Evolutionary conservation across 805 yeast genomes (phyloP), one percentile per base, ranked within the genome.

Genomic region (Candida krabiensis): DNA sequence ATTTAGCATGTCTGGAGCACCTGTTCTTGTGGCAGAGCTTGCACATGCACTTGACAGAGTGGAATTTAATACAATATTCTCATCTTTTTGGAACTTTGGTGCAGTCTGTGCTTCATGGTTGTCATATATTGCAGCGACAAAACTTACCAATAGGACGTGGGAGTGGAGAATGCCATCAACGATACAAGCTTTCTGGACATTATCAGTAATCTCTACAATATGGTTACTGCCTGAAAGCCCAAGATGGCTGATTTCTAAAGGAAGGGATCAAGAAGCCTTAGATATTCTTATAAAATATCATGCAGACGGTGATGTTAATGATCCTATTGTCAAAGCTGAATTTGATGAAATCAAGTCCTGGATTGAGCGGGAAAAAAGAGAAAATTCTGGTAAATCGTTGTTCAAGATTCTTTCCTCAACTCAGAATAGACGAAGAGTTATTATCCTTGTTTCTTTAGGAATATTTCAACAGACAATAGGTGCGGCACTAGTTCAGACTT

Each of bases 161-260:
- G 56, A 66, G 23, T 75, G 80, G 80, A 69, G 75, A 58, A 60
- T 74, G 40, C 80, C 80, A 19, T 64, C 76, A 4, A 66, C 63
- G 38, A 40, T 74, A 19, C 80, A 76, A 57, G 32, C 32, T 16
- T 14, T 29, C 19, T 29, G 32, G 32, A 29, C 32, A 7, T 7
- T 29, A 7, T 29, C 19, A 9, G 26, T 18, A 4, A 13, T 31
- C 5, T 27, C 35, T 8, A 19, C 32, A 16, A 18, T 37, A 3
- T n/a, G 28, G n/a, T 7, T 26, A 4, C 13, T 37, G 4, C 31
- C 36, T n/a, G 71, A 67, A 49, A 57, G 64, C n/a, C 71, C 71
- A 41, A 53, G 71, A 47, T 67, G 29, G 44, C 55, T 58, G 68
- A 44, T 64, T 22, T 47, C 55, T 37, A 59, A 53, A 38, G 70